Evolutionary conservation across 163 green algal species (phyloP).

Genomic region (Scenedesmus sp.): DNA sequence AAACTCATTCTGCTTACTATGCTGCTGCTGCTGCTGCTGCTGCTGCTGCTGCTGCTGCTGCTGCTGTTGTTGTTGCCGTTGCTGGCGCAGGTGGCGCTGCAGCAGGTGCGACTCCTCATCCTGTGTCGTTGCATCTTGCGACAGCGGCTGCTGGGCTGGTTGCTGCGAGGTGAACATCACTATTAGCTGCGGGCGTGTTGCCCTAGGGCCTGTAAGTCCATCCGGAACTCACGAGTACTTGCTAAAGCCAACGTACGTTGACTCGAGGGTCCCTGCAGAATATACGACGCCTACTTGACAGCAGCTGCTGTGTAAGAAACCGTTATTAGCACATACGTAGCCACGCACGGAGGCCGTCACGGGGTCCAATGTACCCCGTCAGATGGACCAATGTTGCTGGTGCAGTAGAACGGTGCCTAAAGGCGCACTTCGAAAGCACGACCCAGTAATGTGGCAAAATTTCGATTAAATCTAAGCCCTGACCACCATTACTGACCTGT

Average conservation of each 20-base stretch:
- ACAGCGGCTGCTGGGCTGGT: not conserved
- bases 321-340: not conserved
- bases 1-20: constrained; percentile 1
- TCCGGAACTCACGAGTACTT: not conserved
- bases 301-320: too few species aligned
- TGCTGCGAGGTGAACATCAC: not conserved
- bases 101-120: not conserved
- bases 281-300: too few species aligned
- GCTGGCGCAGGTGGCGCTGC: not conserved
- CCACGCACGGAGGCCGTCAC: not conserved
- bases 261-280: too few species aligned
- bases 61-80: not conserved
- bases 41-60: not conserved
- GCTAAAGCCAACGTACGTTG: too few species aligned
- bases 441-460: too few species aligned
- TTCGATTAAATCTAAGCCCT: too few species aligned
- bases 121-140: not conserved
- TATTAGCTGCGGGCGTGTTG: not conserved
- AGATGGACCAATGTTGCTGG: not conserved
- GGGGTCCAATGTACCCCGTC: not conserved
- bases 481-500: too few species aligned
- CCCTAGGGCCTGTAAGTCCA: not conserved
- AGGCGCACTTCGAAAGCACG: too few species aligned
- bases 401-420: too few species aligned
- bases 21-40: not conserved